These are phyloP conservation scores for Schizothecium vesticola DNA, from an alignment of 495 filamentous ascomycete genomes.

Conservation along the genomic window DNA sequence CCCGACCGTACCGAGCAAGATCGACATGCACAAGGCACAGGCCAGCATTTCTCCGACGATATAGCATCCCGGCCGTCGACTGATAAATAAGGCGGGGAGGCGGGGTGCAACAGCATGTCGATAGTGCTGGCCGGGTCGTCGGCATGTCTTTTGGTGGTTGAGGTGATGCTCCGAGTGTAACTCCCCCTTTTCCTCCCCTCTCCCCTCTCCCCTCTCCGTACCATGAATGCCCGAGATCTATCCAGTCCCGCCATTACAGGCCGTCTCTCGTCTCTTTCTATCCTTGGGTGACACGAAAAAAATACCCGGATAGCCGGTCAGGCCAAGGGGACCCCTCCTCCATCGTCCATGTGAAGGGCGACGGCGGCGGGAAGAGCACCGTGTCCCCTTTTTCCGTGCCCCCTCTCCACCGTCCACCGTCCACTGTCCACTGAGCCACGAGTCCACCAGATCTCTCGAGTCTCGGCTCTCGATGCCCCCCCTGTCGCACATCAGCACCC, in stretches of 20 bases:
- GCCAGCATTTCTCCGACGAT: not conserved
- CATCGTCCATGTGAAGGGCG: not conserved
- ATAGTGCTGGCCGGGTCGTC: not conserved
- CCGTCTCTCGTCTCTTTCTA: not conserved
- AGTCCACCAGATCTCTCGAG: not conserved
- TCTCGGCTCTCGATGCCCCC: not conserved
- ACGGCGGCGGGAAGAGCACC: not conserved
- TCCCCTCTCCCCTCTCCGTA: not conserved
- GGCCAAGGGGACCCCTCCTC: not conserved
- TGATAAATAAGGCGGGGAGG: too few species aligned
- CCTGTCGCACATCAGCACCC: not conserved
- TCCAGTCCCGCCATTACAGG: not conserved
- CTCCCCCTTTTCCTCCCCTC: not conserved
- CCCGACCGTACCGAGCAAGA: not conserved
- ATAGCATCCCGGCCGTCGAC: not conserved
- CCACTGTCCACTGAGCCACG: too few species aligned
- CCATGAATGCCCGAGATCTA: not conserved
- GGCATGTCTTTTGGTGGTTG: not conserved
- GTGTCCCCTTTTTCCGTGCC: slow-evolving; percentile 1
- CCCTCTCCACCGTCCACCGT: not conserved
- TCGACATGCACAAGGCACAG: not conserved
- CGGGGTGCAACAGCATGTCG: not conserved
- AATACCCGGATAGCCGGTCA: slow-evolving; percentile 3
- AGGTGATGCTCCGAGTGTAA: not conserved
- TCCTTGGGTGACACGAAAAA: not conserved